Evolutionary conservation across 2,329 filamentous ascomycete species (phyloP), one percentile per base, ranked within the genome.

Genomic region (Colletotrichum acutatum): DNA sequence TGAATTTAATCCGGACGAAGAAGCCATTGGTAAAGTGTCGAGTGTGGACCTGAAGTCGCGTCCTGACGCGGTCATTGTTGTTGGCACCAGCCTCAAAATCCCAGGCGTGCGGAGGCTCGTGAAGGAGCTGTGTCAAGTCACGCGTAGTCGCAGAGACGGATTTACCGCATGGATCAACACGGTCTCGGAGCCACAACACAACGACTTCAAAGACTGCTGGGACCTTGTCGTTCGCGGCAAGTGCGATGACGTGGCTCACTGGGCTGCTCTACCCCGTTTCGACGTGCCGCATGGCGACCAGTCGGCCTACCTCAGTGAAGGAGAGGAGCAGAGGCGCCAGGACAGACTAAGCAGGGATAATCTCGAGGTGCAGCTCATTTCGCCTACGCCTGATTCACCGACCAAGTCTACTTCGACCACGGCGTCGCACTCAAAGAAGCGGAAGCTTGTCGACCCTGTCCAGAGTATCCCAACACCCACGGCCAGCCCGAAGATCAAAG

Each of bases 131-230:
- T 98, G 95, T 81, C 91, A 92, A 62, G 92, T 95, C 37, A 94
- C 97, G n/a, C 90, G 95, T 74, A 91, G 92, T 78, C 91, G 95
- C 67, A 91, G 90, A 76, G 94, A 97, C 77, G 95, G 96, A 0
- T 90, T 98, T 71, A 95, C 95, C 0, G 92, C 97, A 62, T 99
- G 96, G 95, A 94, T 99, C 83, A 98, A 98, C 82, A 90, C 95
- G 66, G 95, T 98, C 73, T 88, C 94, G 0, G 94, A 95, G 76
- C 97, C 97, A 1, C 89, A 92, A 56, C 93, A 94, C 24, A 92
- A 90, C 75, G 95, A 98, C 71, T 92, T 98, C 75, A 95, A 96
- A 79, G 93, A 97, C 75, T 95, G 94, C 78, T 99, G 95, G 93
- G 97, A 99, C 82, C 84, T 98, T 73, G 91, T 98, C 22, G 93